Conservation (phyloP, 331 rosid genomes). For the Dryas integrifolia region DNA sequence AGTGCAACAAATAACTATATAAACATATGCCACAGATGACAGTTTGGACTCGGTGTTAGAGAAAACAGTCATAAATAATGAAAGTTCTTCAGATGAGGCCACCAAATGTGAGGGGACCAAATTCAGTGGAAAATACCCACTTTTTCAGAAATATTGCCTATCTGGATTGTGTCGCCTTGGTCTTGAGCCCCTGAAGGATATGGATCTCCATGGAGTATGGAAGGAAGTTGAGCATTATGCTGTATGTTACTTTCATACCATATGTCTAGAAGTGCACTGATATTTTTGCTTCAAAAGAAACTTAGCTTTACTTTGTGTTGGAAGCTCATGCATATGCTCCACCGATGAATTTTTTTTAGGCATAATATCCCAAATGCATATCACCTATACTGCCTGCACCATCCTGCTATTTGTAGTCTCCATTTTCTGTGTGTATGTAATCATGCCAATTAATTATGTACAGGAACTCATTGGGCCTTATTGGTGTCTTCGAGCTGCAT, state of each 20-base stretch:
- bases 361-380: neutral
- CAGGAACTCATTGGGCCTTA: constrained; percentile 85
- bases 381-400: neutral
- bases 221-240: constrained; percentile 58
- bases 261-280: neutral
- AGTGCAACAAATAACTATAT: constrained; percentile 1
- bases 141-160: constrained; percentile 56
- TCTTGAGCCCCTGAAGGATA: constrained; percentile 42
- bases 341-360: neutral
- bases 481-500: constrained; percentile 96
- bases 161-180: constrained; percentile 75
- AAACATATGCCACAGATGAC: constrained; percentile 41
- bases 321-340: constrained; percentile 4
- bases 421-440: neutral
- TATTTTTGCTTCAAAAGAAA: neutral
- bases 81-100: constrained; percentile 30
- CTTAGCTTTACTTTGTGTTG: neutral
- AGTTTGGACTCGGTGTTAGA: constrained; percentile 27
- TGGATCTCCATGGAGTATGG: constrained; percentile 59
- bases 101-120: constrained; percentile 34
- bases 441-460: constrained; percentile 16
- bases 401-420: neutral
- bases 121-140: constrained; percentile 34
- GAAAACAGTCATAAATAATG: constrained; percentile 24
- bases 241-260: constrained; percentile 43